Base-by-base conservation (phyloP, 352 stramenopile species). In the Phytophthora chlamydospora region DNA sequence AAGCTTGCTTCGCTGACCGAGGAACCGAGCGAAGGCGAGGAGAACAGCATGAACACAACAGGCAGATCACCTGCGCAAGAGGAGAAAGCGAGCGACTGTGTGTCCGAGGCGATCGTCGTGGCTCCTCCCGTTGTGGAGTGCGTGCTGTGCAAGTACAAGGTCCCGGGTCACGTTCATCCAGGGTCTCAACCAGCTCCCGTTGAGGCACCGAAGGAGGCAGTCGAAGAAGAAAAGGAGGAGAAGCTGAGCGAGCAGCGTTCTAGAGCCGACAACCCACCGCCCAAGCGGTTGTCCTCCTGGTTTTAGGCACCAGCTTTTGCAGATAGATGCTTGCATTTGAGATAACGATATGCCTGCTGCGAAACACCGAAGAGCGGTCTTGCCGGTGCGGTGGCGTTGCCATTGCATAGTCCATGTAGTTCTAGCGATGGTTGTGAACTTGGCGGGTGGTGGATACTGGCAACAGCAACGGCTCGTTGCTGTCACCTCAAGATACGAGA, bases 61-160 rank as follows among this genome's bases (percentile, higher is more conserved):
- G 24, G 34, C 6, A 53, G 21, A 3, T 21, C 34, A 10, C 29
- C 21, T 14, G 2, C 17, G 6, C 29, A 44, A 14, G 51, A 54
- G 29, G 42, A 31, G 10, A 45, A 58, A 2, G 7, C 36, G 12
- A 38, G 13, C 32, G 43, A 56, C 4, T 16, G 19, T 58, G 41
- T 49, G n/a, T 43, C 36, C 16, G 34, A 52, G 21, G 44, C 50
- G 0, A 60, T 66, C 31, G 45, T 71, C 1, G 44, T 63, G 16
- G 42, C 64, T n/a, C 27, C 58, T 6, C 50, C 55, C 4, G 49
- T 67, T 24, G 50, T 73, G 11, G 68, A 74, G 45, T 88, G 78
- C 24, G 72, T 64, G 1, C 52, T 88, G 36, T 88, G 78, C 71
- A 83, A 87, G 60, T 85, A 85, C 62, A 83, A 85, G 17, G 80